phyloP scores from a whole-genome alignment of 2,329 filamentous ascomycete genomes.

The Aureobasidium sp. region DNA sequence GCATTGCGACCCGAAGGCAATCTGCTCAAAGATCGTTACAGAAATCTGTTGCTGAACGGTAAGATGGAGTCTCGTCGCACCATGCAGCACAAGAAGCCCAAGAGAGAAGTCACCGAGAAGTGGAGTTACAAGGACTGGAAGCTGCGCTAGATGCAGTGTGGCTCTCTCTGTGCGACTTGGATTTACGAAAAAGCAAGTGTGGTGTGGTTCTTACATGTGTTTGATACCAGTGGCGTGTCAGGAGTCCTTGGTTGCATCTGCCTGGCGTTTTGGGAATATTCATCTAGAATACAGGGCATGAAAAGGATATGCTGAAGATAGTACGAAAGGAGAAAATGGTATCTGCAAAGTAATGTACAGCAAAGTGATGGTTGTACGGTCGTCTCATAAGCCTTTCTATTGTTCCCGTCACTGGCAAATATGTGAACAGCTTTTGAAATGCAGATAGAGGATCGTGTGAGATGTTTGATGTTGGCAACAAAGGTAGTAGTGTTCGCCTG shows the following conservation, averaged over 20 bases:
- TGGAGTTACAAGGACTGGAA: conserved; percentile 96
- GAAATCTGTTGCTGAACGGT: conserved; percentile 78
- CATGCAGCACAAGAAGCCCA: conserved; percentile 75
- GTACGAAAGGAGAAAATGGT: not conserved
- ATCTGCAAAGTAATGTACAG: not conserved
- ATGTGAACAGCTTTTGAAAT: no score
- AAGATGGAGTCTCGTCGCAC: conserved; percentile 78
- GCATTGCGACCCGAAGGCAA: conserved; percentile 84
- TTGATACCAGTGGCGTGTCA: not conserved
- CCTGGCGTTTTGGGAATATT: not conserved
- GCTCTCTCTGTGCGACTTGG: not conserved
- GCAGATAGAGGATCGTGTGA: not conserved
- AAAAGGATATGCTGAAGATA: not conserved
- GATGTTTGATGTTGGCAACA: not conserved
- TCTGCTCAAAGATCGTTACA: conserved; percentile 81
- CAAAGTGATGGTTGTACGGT: not conserved
- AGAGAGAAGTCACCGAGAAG: conserved; percentile 80
- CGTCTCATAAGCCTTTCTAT: not conserved
- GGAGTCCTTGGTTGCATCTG: not conserved
- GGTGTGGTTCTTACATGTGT: not conserved
- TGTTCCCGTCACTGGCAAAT: not conserved
- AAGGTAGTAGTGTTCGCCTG: not conserved
- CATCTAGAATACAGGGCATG: not conserved
- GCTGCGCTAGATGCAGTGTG: conserved; percentile 27
- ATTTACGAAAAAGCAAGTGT: not conserved